A percentile compares a stretch with the other conserved stretches of the same genome.
Evolutionary conservation across 345 rosid genomes (phyloP).

Genomic region (Erucastrum elatum): DNA sequence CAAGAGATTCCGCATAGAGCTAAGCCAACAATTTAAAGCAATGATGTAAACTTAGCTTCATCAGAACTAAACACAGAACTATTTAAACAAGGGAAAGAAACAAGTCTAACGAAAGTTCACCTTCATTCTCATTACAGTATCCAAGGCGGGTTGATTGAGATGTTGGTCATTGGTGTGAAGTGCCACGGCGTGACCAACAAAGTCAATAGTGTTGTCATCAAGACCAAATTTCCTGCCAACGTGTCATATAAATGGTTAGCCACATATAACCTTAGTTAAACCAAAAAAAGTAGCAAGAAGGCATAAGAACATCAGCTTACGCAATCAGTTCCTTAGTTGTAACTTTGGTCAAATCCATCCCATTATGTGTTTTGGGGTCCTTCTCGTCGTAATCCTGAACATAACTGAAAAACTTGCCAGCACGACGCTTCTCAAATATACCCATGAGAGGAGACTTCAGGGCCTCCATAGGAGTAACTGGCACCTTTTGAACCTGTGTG

Average conservation of each 20-base stretch:
- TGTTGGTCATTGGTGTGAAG: conserved; percentile 75
- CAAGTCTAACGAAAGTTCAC: conserved; percentile 38
- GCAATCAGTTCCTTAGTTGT: conserved; percentile 83
- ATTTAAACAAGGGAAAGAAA: not conserved
- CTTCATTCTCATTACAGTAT: conserved; percentile 89
- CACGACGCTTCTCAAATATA: conserved; percentile 87
- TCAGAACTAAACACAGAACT: not conserved
- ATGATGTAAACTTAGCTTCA: conserved; percentile 22
- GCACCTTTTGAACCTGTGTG: conserved; percentile 83
- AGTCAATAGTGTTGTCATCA: conserved; percentile 90
- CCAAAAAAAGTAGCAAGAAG: too few relatives aligned
- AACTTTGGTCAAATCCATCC: conserved; percentile 72
- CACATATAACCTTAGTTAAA: not conserved
- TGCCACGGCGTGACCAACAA: conserved; percentile 92
- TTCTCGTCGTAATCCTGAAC: conserved; percentile 84
- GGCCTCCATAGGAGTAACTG: conserved; percentile 93
- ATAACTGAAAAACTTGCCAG: conserved; percentile 90
- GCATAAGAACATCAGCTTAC: conserved; percentile 47
- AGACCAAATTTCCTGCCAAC: conserved; percentile 69
- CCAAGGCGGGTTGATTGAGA: conserved; percentile 70
- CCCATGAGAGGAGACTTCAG: conserved; percentile 92
- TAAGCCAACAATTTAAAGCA: conserved; percentile 36
- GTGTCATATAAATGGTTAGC: conserved; percentile 22
- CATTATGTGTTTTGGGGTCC: conserved; percentile 93
- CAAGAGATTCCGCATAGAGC: conserved; percentile 93